Evolutionary conservation across 2,329 filamentous ascomycete species (phyloP).

Genomic region (Neodidymelliopsis sp.): DNA sequence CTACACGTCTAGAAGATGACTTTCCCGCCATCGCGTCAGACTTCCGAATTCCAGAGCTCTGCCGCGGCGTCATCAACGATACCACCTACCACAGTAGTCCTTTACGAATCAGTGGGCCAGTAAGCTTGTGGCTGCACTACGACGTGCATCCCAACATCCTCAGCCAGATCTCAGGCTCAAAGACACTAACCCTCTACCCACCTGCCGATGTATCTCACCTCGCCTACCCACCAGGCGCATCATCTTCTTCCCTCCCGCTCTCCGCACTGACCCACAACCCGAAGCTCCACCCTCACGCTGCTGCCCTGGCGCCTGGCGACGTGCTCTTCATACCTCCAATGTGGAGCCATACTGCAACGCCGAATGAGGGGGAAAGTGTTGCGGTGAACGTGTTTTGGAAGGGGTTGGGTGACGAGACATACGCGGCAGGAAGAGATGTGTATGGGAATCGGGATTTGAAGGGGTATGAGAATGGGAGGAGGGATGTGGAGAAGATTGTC

Average conservation of each 20-base stretch:
- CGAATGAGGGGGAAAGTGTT: slow-evolving; percentile 65
- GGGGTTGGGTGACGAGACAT: slow-evolving; percentile 67
- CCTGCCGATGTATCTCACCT: slow-evolving; percentile 76
- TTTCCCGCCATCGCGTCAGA: slow-evolving; percentile 74
- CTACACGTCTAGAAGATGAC: slow-evolving; percentile 74
- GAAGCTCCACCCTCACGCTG: slow-evolving; percentile 64
- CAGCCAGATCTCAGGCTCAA: slow-evolving; percentile 77
- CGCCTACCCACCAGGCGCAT: slow-evolving; percentile 76
- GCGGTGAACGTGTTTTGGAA: slow-evolving; percentile 93
- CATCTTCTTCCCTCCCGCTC: slow-evolving; percentile 71
- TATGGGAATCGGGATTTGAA: slow-evolving; percentile 88
- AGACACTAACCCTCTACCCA: slow-evolving; percentile 78
- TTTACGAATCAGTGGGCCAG: slow-evolving; percentile 77
- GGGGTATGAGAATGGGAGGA: slow-evolving; percentile 81
- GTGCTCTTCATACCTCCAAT: slow-evolving; percentile 81
- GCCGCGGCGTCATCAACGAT: slow-evolving; percentile 54
- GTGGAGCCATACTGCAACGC: slow-evolving; percentile 80
- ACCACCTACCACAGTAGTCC: slow-evolving; percentile 77
- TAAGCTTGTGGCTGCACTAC: slow-evolving; percentile 91
- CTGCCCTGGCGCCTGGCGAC: slow-evolving; percentile 72
- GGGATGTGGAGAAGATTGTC: slow-evolving; percentile 72
- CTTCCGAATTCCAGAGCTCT: slow-evolving; percentile 71
- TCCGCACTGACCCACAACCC: slow-evolving; percentile 53
- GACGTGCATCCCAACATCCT: slow-evolving; percentile 91
- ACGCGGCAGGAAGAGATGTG: slow-evolving; percentile 79